Conservation (phyloP, 1,139 yeast species). For the Pichia sp. region DNA sequence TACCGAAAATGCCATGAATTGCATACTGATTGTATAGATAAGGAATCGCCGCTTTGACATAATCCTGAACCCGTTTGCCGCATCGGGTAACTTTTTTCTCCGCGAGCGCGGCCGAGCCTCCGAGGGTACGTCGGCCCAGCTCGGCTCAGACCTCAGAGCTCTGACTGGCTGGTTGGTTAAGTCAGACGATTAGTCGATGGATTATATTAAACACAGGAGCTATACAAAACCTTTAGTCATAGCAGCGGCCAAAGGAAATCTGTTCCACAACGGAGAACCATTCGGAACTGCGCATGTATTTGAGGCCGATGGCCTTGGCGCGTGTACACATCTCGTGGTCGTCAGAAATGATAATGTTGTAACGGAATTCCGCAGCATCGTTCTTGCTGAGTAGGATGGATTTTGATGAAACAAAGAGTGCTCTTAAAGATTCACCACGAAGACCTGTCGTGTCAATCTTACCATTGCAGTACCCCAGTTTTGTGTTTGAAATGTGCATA, state of each 20-base stretch:
- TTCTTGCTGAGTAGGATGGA: slow-evolving; percentile 17
- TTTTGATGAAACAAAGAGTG: slow-evolving; percentile 12
- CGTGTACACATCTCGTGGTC: slow-evolving; percentile 66
- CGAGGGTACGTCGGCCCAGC: too few relatives aligned
- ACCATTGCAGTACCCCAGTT: background rate
- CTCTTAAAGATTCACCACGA: slow-evolving; percentile 11
- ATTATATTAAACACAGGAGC: background rate
- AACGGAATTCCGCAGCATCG: slow-evolving; percentile 40
- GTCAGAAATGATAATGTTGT: slow-evolving; percentile 61
- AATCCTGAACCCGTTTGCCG: too few relatives aligned
- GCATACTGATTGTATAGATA: too few relatives aligned
- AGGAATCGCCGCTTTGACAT: too few relatives aligned
- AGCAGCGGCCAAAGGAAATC: slow-evolving; percentile 27
- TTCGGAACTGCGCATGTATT: slow-evolving; percentile 53
- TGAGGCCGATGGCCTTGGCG: slow-evolving; percentile 53
- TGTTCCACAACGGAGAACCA: slow-evolving; percentile 46
- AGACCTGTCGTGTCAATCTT: slow-evolving; percentile 3
- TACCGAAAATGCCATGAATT: background rate
- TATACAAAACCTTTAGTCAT: slow-evolving; percentile 16
- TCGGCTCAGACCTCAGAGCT: too few relatives aligned
- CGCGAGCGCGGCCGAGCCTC: background rate
- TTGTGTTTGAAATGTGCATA: background rate
- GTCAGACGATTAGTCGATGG: too few relatives aligned
- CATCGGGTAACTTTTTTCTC: background rate
- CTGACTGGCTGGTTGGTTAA: too few relatives aligned